A percentile compares a stretch with the other conserved stretches of the same genome.
Evolutionary conservation across 225 moss, liverwort and hornwort species (phyloP).

Genomic region (Neckera pumila): DNA sequence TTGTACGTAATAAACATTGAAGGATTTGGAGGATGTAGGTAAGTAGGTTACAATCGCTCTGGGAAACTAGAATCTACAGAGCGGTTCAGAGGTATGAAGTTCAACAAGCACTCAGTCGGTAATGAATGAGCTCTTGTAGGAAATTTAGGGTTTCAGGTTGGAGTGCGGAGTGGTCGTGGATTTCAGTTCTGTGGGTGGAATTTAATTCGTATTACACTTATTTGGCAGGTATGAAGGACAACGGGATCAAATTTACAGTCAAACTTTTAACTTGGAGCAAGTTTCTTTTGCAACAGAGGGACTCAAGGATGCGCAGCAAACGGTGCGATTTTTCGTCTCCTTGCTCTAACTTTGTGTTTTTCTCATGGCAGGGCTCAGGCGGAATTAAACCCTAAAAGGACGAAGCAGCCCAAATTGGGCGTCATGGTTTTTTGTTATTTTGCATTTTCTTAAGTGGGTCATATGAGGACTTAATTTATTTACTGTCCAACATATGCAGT

Average conservation of each 20-base stretch:
- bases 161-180: not conserved
- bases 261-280: constrained; percentile 94
- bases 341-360: not conserved
- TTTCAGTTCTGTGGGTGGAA: not conserved
- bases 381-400: not conserved
- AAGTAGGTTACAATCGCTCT: not conserved
- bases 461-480: not conserved
- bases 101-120: not conserved
- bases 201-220: not conserved
- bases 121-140: not conserved
- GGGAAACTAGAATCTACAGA: not conserved
- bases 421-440: not conserved
- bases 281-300: constrained; percentile 95
- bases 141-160: constrained; percentile 18
- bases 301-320: constrained; percentile 85
- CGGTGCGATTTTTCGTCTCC: constrained; percentile 24
- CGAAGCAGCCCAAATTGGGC: too few species aligned
- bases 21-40: not conserved
- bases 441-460: not conserved
- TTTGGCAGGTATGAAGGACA: constrained; percentile 81
- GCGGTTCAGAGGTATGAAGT: not conserved
- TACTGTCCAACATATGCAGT: not conserved
- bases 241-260: constrained; percentile 88
- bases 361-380: not conserved
- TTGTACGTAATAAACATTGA: not conserved